Evolutionary conservation across 2,329 filamentous ascomycete genomes (phyloP), one percentile per base, ranked within the genome.

Genomic region (Daldinia sp.): DNA sequence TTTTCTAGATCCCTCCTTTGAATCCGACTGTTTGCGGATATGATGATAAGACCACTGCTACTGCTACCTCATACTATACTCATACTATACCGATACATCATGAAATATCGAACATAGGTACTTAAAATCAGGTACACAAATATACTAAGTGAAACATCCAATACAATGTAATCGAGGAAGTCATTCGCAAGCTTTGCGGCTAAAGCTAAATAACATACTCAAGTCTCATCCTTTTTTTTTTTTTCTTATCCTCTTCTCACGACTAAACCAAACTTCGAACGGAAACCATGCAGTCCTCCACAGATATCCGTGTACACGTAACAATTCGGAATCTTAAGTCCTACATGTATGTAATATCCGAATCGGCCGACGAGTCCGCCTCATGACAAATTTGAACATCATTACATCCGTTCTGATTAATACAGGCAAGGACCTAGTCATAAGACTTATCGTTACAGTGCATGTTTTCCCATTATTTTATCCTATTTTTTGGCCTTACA

Each of bases 1-100:
- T 39, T 15, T 13, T 39, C 35, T 15, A 15, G 35, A 59, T 63
- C 26, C 30, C 33, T 60, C 58, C 58, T 69, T 69, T 61, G 33
- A 69, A 44, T 46, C 55, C 12, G 42, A 26, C 50, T 65, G 50
- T 60, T 70, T 70, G 54, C 60, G 64, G 61, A 63, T 33, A n/a
- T 50, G 46, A n/a, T 50, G 46, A 30, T 50, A 48, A 48, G 23
- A 13, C 44, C 44, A n/a, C 10, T 44, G 7, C 18, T 23, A 9
- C 10, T 44, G 7, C 18, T 23, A 20, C 41, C 13, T 44, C 28
- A 23, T 4, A 23, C 5, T 3, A 42, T 39, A 39, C 35, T 9
- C 12, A 13, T n/a, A 4, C n/a, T 12, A 37, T 37, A 41, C 12
- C 4, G 4, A 41, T n/a, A 41, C 37, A 41, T 20, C n/a, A n/a